Evolutionary conservation across 2,329 filamentous ascomycete genomes (phyloP).

Genomic region (Aspergillus niger): DNA sequence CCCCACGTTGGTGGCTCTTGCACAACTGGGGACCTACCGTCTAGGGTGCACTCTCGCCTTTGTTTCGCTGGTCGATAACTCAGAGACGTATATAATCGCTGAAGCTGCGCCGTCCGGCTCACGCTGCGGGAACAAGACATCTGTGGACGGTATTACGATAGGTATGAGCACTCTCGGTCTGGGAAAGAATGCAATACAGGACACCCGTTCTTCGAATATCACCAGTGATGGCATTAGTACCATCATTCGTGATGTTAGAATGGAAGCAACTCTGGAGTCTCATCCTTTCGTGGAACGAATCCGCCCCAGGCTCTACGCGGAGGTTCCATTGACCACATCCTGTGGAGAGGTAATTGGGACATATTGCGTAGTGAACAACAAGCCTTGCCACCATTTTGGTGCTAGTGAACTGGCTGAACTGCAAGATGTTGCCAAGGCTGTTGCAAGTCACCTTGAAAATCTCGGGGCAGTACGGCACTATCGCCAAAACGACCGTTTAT

Average conservation of each 20-base stretch:
- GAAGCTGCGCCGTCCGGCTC: slow-evolving; percentile 49
- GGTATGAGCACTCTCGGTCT: slow-evolving; percentile 20
- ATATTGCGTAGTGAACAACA: slow-evolving; percentile 61
- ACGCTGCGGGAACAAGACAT: slow-evolving; percentile 15
- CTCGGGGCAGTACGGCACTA: slow-evolving; percentile 55
- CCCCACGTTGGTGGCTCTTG: slow-evolving; percentile 49
- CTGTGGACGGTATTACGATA: slow-evolving; percentile 23
- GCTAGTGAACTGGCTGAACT: slow-evolving; percentile 14
- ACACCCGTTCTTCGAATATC: neutral
- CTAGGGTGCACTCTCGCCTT: slow-evolving; percentile 46
- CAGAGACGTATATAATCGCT: slow-evolving; percentile 51
- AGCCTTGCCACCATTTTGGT: slow-evolving; percentile 49
- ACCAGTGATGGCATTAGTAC: slow-evolving; percentile 18
- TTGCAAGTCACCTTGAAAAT: slow-evolving; percentile 61
- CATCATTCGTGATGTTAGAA: slow-evolving; percentile 42
- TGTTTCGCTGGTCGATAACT: slow-evolving; percentile 53
- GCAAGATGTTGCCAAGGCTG: slow-evolving; percentile 34
- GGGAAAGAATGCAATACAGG: neutral
- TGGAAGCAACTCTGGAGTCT: slow-evolving; percentile 38
- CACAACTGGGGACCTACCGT: slow-evolving; percentile 51
- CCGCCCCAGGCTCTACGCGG: slow-evolving; percentile 54
- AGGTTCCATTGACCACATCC: slow-evolving; percentile 61
- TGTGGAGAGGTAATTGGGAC: slow-evolving; percentile 59
- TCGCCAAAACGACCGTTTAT: slow-evolving; percentile 57
- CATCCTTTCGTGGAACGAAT: slow-evolving; percentile 36